These are phyloP conservation scores for Penicillium brasilianum DNA, from an alignment of 2,329 filamentous ascomycete genomes.

Conservation along the genomic window DNA sequence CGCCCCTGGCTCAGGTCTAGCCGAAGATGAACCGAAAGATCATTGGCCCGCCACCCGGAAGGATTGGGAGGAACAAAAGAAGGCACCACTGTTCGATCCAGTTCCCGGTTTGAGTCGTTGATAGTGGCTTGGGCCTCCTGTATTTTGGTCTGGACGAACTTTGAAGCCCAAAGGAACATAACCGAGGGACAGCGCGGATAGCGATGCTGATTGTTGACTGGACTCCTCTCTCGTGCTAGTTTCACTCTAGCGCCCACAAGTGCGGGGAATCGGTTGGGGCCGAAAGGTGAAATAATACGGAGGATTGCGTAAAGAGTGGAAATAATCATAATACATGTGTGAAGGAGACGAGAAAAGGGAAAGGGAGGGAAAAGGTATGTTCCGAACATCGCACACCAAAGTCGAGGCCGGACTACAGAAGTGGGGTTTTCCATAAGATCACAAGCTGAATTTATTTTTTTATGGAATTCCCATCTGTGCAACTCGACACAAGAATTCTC, in stretches of 20 bases:
- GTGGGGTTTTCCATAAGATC: no score
- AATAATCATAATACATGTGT: not conserved
- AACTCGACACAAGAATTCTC: no score
- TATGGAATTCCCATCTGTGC: no score
- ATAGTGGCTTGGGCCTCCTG: conserved; percentile 1
- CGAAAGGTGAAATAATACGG: conserved; percentile 1
- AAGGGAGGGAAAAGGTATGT: not conserved
- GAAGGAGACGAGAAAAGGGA: not conserved
- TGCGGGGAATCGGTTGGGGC: not conserved
- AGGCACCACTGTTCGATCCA: conserved; percentile 2
- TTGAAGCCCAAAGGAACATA: conserved; percentile 3
- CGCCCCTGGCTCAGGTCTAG: conserved; percentile 15
- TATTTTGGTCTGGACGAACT: not conserved
- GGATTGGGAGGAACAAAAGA: not conserved
- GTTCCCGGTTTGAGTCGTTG: conserved; percentile 1
- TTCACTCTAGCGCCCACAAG: not conserved
- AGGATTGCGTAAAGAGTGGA: not conserved
- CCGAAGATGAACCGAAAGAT: conserved; percentile 7
- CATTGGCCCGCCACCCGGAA: not conserved
- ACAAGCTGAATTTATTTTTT: no score
- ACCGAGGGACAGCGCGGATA: no score
- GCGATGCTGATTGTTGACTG: not conserved
- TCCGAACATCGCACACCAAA: not conserved
- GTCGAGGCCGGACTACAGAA: not conserved
- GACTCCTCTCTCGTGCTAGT: not conserved